phyloP scores from a whole-genome alignment of 108 stramenopile species.

The Pseudonitzschia delicatissima region DNA sequence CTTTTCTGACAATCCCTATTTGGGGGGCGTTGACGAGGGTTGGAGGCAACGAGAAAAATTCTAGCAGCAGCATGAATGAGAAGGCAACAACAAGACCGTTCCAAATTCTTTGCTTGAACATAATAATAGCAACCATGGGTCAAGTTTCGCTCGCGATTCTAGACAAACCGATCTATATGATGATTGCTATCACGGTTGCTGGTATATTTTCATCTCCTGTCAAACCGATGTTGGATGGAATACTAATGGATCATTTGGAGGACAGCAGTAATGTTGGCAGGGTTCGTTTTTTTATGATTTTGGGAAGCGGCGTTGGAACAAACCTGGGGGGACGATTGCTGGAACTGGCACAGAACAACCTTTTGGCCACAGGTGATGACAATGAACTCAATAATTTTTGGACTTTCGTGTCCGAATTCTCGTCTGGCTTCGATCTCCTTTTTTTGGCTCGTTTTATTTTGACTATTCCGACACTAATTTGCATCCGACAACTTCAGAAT shows the following conservation, averaged over 20 bases:
- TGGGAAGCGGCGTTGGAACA: constrained; percentile 91
- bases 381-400: background rate
- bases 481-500: constrained; percentile 49
- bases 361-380: background rate
- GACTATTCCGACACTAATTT: constrained; percentile 59
- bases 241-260: constrained; percentile 74
- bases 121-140: constrained; percentile 64
- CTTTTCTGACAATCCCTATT: constrained; percentile 87
- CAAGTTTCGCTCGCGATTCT: constrained; percentile 60
- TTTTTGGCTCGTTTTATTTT: constrained; percentile 43
- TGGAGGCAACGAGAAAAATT: background rate
- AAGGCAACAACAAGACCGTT: constrained; percentile 5
- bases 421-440: constrained; percentile 6
- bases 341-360: background rate
- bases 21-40: constrained; percentile 62
- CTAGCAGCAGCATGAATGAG: background rate
- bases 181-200: constrained; percentile 66
- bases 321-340: constrained; percentile 45
- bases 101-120: constrained; percentile 55
- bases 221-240: constrained; percentile 83
- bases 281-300: constrained; percentile 89
- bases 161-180: constrained; percentile 56
- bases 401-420: background rate
- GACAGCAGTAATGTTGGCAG: constrained; percentile 81
- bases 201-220: constrained; percentile 91